These are phyloP conservation scores for Pisolithus thermaeus DNA, from an alignment of 1,284 basidiomycete genomes.

Conservation along the genomic window DNA sequence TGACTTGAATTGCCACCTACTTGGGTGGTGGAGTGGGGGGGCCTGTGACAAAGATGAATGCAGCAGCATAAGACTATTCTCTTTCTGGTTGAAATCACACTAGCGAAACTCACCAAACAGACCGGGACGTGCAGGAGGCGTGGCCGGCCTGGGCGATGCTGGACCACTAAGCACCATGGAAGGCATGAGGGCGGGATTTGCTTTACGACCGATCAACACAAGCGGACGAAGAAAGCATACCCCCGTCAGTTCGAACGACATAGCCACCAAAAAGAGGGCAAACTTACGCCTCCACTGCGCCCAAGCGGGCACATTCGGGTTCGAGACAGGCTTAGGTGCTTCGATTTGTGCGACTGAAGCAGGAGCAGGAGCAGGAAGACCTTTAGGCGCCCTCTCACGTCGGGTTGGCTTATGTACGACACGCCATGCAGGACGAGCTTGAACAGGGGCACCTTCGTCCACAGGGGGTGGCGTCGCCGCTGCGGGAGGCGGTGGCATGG, in stretches of 20 bases:
- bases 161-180: conserved; percentile 32
- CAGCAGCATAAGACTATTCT: neutral
- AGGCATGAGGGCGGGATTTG: conserved; percentile 52
- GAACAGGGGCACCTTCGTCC: conserved; percentile 35
- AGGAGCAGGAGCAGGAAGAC: conserved; percentile 36
- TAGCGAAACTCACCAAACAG: conserved; percentile 48
- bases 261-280: neutral
- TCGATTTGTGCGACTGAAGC: conserved; percentile 38
- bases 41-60: conserved; percentile 28
- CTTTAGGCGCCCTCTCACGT: conserved; percentile 37
- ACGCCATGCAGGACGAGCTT: conserved; percentile 65
- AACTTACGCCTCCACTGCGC: conserved; percentile 67
- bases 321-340: conserved; percentile 42
- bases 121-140: conserved; percentile 47
- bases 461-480: conserved; percentile 28
- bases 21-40: conserved; percentile 57
- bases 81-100: neutral
- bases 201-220: conserved; percentile 25
- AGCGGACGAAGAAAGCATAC: neutral
- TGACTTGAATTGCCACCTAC: conserved; percentile 16
- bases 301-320: conserved; percentile 59
- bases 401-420: conserved; percentile 58
- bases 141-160: conserved; percentile 33
- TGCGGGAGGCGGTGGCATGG: conserved; percentile 30
- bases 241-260: neutral